phyloP scores from a whole-genome alignment of 306 rosid species.

The Casuarina glauca region DNA sequence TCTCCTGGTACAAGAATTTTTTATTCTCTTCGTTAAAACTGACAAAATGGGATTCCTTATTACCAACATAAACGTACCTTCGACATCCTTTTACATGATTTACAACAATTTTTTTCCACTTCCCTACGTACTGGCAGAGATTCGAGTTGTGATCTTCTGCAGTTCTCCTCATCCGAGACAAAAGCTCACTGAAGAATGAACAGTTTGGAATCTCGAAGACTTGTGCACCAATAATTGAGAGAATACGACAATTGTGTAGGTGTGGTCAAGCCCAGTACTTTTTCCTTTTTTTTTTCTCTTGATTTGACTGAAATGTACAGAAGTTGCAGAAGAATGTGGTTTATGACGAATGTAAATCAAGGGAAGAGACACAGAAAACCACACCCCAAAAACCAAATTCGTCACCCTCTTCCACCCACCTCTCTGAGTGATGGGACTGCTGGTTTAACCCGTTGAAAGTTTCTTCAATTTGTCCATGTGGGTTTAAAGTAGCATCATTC shows the following conservation, averaged over 20 bases:
- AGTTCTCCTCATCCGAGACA: background rate
- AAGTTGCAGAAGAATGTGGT: background rate
- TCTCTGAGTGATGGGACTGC: background rate
- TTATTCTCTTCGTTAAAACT: background rate
- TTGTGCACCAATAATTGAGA: background rate
- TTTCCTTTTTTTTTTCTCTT: background rate
- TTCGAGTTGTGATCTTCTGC: background rate
- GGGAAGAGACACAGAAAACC: background rate
- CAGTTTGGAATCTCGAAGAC: background rate
- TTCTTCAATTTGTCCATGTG: background rate
- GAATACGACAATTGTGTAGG: background rate
- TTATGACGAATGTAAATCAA: too few species aligned
- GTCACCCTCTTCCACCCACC: background rate
- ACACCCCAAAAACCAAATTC: background rate
- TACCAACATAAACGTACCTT: background rate
- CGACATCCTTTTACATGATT: background rate
- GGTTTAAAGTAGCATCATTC: slow-evolving; percentile 21
- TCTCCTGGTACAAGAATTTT: too few species aligned
- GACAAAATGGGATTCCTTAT: background rate
- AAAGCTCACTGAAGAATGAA: background rate
- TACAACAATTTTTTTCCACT: background rate
- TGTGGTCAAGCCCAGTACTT: background rate
- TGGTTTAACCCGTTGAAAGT: background rate
- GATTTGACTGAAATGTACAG: background rate
- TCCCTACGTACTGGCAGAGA: background rate